Base-by-base conservation (phyloP, 495 filamentous ascomycete species). In the Physcia stellaris region DNA sequence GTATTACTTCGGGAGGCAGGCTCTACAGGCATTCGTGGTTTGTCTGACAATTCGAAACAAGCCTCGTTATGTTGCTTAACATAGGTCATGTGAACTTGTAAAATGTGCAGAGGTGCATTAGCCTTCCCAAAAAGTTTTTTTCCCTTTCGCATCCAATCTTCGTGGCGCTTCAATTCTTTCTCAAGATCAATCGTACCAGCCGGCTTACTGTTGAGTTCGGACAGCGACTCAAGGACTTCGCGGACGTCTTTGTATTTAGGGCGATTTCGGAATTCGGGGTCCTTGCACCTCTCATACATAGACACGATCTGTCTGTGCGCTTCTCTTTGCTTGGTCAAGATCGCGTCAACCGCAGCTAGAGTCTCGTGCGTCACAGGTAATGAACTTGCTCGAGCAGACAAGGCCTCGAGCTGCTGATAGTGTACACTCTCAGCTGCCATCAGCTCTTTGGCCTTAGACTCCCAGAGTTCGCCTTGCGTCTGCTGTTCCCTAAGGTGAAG, bases 91-190 rank as follows among this genome's bases (percentile, higher is more conserved):
- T 99, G 87, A 18, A 73, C 75, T 42, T 83, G 83, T 19, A 99
- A 62, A 44, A 99, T 99, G 51, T 96, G 90, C 21, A 99, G 59
- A 9, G 90, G 90, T 3, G 90, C 90, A 55, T 99, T 99, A 2
- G 92, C 87, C 59, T 99, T 99, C 26, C 92, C 92, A 48, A 99
- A 99, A 0, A 99, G 63, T 60, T 96, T 96, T 62, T 99, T 99
- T 21, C 90, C 90, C 48, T 86, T 83, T 29, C 90, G 67, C 90
- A 99, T 99, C 90, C 90, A 99, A 55, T 99, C 92, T 50, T 96
- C 90, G 48, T 99, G 90, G 10, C 84, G 78, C 53, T 87, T 93
- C 55, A 93, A 83, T 53, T 95, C 85, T 47, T 84, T 85, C 52
- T 99, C 90, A 17, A 99, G 68, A 55, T 99, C 90, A 32, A 92